Percentiles rank a stretch among this genome's conserved stretches.
phyloP scores from a whole-genome alignment of 768 basidiomycete species.

The Amanita muscaria region DNA sequence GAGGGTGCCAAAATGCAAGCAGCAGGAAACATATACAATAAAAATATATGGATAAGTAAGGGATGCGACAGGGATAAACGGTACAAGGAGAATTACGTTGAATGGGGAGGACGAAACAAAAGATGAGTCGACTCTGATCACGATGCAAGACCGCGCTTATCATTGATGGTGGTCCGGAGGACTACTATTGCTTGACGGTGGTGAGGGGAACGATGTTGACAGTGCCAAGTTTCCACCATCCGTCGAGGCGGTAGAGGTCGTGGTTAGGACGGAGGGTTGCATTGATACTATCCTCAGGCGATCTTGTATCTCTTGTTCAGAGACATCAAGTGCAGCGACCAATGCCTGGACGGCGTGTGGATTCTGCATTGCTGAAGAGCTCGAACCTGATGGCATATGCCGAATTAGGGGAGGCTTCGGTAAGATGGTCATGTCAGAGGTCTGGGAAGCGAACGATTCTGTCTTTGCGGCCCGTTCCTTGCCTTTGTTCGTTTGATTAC shows the following conservation, averaged over 20 bases:
- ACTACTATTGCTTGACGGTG: neutral
- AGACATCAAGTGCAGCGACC: slow-evolving; percentile 53
- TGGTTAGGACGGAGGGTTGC: slow-evolving; percentile 41
- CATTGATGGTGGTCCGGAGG: too few species aligned
- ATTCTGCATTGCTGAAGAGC: slow-evolving; percentile 33
- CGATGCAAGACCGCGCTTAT: too few species aligned
- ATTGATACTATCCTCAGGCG: slow-evolving; percentile 50
- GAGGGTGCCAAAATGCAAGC: too few species aligned
- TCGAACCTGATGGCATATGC: slow-evolving; percentile 25
- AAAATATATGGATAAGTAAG: too few species aligned
- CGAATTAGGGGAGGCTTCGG: slow-evolving; percentile 24
- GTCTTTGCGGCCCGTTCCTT: slow-evolving; percentile 24
- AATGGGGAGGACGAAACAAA: too few species aligned
- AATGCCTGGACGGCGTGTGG: slow-evolving; percentile 55
- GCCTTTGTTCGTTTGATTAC: slow-evolving; percentile 28
- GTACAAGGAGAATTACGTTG: too few species aligned
- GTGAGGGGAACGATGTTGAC: neutral
- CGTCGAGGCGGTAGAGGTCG: slow-evolving; percentile 22
- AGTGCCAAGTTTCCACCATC: slow-evolving; percentile 22
- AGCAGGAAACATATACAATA: too few species aligned
- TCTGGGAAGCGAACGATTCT: slow-evolving; percentile 36
- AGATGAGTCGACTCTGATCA: too few species aligned
- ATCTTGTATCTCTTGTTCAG: slow-evolving; percentile 37
- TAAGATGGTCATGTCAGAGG: slow-evolving; percentile 18
- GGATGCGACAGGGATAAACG: too few species aligned